Conservation (phyloP, 2,329 filamentous ascomycete species). For the Venturia aucupariae region DNA sequence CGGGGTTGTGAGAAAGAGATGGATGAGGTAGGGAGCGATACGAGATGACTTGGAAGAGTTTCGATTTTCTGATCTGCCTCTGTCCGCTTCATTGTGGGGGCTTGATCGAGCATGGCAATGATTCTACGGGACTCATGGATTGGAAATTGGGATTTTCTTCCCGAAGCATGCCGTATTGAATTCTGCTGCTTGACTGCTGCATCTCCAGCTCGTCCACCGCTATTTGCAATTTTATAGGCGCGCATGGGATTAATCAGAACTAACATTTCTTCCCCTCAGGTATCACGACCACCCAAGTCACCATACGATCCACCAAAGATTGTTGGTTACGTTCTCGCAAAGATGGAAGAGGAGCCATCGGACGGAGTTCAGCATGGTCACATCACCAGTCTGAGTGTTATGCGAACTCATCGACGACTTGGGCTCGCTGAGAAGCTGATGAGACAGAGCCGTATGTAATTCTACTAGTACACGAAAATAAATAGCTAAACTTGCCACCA, state of each 20-base stretch:
- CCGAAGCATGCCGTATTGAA: background rate
- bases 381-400: conserved; percentile 90
- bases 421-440: conserved; percentile 97
- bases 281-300: conserved; percentile 65
- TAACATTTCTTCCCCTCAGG: conserved; percentile 28
- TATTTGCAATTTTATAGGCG: background rate
- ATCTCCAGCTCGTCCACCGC: background rate
- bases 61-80: background rate
- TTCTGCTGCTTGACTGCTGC: background rate
- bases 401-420: conserved; percentile 85
- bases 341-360: conserved; percentile 96
- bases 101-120: background rate
- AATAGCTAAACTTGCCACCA: conserved; percentile 25
- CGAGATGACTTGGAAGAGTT: background rate
- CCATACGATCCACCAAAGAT: conserved; percentile 92
- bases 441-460: conserved; percentile 76
- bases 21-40: background rate
- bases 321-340: conserved; percentile 96
- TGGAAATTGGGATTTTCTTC: background rate
- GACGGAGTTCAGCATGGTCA: conserved; percentile 91
- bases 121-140: background rate
- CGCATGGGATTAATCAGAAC: background rate
- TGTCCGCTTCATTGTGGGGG: background rate
- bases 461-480: background rate
- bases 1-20: background rate